A percentile compares a stretch with the other conserved stretches of the same genome.
phyloP scores from a whole-genome alignment of 192 early-diverging fungal species.

The Coemansia sp. region DNA sequence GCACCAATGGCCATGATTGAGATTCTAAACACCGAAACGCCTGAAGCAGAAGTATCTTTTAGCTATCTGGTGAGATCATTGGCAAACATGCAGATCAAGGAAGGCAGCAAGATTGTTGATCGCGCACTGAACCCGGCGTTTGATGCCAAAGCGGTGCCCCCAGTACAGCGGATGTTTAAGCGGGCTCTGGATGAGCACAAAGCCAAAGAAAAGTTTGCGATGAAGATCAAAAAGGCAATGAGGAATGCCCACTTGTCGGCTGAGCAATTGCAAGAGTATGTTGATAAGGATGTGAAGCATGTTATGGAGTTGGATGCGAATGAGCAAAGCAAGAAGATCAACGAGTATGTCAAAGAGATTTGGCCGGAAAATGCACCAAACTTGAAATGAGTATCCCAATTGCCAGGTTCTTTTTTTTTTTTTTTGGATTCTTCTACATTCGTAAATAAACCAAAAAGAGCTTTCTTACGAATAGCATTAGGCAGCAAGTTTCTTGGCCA shows the following conservation, averaged over 20 bases:
- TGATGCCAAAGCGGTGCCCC: conserved; percentile 12
- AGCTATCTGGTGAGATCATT: conserved; percentile 48
- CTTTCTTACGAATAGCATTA: too few relatives aligned
- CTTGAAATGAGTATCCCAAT: conserved; percentile 6
- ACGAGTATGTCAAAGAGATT: conserved; percentile 36
- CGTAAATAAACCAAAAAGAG: too few relatives aligned
- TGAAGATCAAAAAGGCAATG: conserved; percentile 39
- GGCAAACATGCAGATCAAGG: conserved; percentile 41
- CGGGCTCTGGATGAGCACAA: conserved; percentile 34
- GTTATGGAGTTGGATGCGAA: conserved; percentile 23
- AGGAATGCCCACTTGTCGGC: conserved; percentile 28
- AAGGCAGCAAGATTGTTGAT: conserved; percentile 38
- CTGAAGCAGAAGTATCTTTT: conserved; percentile 67
- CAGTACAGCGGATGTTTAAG: conserved; percentile 37
- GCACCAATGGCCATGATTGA: conserved; percentile 90
- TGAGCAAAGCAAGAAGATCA: conserved; percentile 20
- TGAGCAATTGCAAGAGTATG: conserved; percentile 40
- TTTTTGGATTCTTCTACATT: background rate
- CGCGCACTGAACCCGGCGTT: conserved; percentile 21
- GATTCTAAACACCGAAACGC: conserved; percentile 72
- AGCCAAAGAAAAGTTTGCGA: conserved; percentile 33
- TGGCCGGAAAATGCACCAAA: conserved; percentile 47
- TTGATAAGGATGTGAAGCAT: conserved; percentile 34
- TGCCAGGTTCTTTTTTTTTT: background rate
- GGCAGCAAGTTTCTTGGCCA: conserved; percentile 51